A percentile compares a stretch with the other conserved stretches of the same genome.
Evolutionary conservation across 2,329 filamentous ascomycete genomes (phyloP).

Genomic region (Boeremia lycopersici): DNA sequence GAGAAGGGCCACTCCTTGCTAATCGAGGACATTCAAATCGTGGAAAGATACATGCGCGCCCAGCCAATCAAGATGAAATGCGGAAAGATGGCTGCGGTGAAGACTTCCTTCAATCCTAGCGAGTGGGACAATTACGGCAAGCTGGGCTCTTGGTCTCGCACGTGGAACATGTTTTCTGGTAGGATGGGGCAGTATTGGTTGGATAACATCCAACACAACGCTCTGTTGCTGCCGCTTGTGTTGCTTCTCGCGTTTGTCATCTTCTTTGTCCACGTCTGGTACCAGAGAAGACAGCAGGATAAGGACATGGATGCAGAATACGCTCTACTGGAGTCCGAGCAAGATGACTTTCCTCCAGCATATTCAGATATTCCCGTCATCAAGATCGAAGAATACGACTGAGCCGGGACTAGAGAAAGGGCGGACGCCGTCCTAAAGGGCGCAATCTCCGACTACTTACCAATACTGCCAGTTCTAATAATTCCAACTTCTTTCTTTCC

Average conservation of each 20-base stretch:
- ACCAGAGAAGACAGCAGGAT: slow-evolving; percentile 17
- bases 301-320: slow-evolving; percentile 25
- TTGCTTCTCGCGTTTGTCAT: slow-evolving; percentile 19
- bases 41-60: slow-evolving; percentile 24
- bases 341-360: slow-evolving; percentile 23
- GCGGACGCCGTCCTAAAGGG: slow-evolving; percentile 1
- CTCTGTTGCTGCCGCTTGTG: slow-evolving; percentile 21
- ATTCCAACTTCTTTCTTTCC: background rate
- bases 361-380: slow-evolving; percentile 30
- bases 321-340: slow-evolving; percentile 19
- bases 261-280: slow-evolving; percentile 21
- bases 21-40: slow-evolving; percentile 34
- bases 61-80: slow-evolving; percentile 37
- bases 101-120: slow-evolving; percentile 31
- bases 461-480: background rate
- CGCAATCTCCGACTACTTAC: background rate
- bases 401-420: background rate
- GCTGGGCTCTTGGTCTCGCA: slow-evolving; percentile 30
- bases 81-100: slow-evolving; percentile 33
- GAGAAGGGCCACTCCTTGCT: background rate
- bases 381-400: slow-evolving; percentile 30
- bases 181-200: slow-evolving; percentile 16
- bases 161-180: slow-evolving; percentile 19
- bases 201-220: slow-evolving; percentile 18
- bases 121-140: slow-evolving; percentile 41